Evolutionary conservation across 768 basidiomycete genomes (phyloP).

Genomic region (Tylopilus sp.): DNA sequence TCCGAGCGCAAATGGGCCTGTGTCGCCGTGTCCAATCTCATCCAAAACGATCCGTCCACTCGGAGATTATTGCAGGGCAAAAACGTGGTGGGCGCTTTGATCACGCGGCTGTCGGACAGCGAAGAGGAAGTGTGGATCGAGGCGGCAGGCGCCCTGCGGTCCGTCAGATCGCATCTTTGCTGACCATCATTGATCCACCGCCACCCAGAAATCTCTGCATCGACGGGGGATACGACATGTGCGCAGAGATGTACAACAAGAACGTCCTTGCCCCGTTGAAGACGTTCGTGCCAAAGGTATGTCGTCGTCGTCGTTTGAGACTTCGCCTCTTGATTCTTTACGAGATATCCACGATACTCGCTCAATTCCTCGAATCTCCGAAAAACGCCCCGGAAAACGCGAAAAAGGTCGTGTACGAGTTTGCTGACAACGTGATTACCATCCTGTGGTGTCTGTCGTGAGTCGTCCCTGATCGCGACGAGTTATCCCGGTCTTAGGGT

Average conservation of each 20-base stretch:
- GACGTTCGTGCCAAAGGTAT: conserved; percentile 76
- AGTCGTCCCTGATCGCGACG: conserved; percentile 36
- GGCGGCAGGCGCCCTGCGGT: conserved; percentile 86
- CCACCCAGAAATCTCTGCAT: conserved; percentile 82
- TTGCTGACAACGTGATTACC: conserved; percentile 91
- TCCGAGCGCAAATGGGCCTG: conserved; percentile 93
- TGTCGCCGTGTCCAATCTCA: conserved; percentile 92
- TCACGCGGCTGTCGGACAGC: conserved; percentile 81
- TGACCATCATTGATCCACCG: conserved; percentile 5
- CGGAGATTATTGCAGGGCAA: conserved; percentile 85
- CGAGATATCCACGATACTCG: conserved; percentile 72
- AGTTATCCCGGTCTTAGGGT: conserved; percentile 18
- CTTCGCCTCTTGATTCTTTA: neutral
- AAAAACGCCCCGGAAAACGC: conserved; percentile 64
- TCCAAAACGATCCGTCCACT: conserved; percentile 93
- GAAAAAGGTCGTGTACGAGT: conserved; percentile 76
- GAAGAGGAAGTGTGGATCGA: conserved; percentile 92
- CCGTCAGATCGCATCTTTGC: conserved; percentile 18
- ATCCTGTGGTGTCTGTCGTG: conserved; percentile 93
- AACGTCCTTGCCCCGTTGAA: conserved; percentile 77
- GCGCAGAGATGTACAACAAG: conserved; percentile 97
- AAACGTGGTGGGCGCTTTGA: conserved; percentile 83
- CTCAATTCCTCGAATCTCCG: conserved; percentile 61
- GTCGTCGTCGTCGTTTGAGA: neutral
- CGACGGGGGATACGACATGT: conserved; percentile 93